Evolutionary conservation across 2,329 filamentous ascomycete species (phyloP), one percentile per base, ranked within the genome.

Genomic region (Aspergillus aculeatinus): DNA sequence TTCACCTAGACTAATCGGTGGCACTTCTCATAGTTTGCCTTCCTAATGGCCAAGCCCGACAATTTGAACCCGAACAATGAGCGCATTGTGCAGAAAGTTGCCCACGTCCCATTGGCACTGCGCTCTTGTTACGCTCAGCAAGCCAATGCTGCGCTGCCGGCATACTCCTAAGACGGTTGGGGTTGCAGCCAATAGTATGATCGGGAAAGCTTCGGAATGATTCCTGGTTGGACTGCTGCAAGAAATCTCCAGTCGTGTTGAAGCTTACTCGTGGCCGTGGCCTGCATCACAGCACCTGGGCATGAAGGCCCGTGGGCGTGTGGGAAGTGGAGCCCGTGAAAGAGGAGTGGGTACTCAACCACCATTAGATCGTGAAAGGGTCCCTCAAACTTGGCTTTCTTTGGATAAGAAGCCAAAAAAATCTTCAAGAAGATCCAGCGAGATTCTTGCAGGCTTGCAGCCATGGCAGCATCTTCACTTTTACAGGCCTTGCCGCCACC

Each of bases 91-190:
- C 56, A 61, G 50, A 63, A 61, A 35, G 48, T 44, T 25, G 44
- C 29, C 25, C 51, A 50, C 23, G 49, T 51, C 29, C 62, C 58
- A 52, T 51, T 64, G 21, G 33, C 58, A 6, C 60, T 64, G 21
- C 62, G 62, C 25, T 63, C 62, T 10, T 60, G 62, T 39, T 64
- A 60, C 53, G 55, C 62, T 9, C 47, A 60, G 9, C 55, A 55
- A 11, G 58, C 55, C n/a, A 64, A 63, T 31, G 52, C 62, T 3
- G 57, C 58, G 10, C 53, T 63, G 12, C 62, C 62, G 2, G 48
- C 55, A 6, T 64, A 64, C 44, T 53, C 31, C 31, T 48, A n/a
- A 55, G 51, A 12, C 21, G 47, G 49, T 19, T n/a, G n/a, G 44
- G 51, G 23, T 47, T 42, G 14, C 19, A 19, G 57, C 47, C 42